Evolutionary conservation across 106 monocot genomes (phyloP).

Genomic region (Apostasia shenzhenica): DNA sequence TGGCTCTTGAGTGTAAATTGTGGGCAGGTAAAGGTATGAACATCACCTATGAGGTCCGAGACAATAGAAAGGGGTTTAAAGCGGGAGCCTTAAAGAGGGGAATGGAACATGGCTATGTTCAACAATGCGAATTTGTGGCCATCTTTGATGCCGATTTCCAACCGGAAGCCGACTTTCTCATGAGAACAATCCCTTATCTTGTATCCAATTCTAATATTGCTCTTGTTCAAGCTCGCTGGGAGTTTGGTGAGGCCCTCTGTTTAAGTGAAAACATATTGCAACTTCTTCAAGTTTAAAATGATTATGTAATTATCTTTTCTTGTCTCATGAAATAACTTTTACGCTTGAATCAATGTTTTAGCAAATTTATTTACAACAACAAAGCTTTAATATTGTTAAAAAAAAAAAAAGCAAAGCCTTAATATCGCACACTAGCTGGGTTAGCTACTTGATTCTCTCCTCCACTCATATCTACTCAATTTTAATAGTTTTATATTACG

Average conservation of each 20-base stretch:
- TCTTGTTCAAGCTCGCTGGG: constrained; percentile 79
- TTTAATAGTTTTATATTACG: too few relatives aligned
- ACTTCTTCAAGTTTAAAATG: too few relatives aligned
- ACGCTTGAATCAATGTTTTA: too few relatives aligned
- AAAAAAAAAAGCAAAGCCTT: too few relatives aligned
- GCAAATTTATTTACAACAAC: too few relatives aligned
- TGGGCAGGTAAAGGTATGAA: constrained; percentile 65
- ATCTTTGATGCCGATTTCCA: constrained; percentile 82
- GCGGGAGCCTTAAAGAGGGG: constrained; percentile 65
- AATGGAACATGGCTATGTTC: constrained; percentile 42
- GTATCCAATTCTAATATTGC: constrained; percentile 50
- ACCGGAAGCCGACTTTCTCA: constrained; percentile 57
- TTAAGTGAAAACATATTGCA: too few relatives aligned
- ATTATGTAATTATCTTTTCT: too few relatives aligned
- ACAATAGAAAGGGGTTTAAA: constrained; percentile 70
- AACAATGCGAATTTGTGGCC: constrained; percentile 51
- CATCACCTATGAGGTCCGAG: constrained; percentile 60
- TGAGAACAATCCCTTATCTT: constrained; percentile 49
- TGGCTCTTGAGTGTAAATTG: constrained; percentile 47
- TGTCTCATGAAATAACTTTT: too few relatives aligned
- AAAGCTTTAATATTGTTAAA: too few relatives aligned
- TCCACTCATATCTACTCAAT: too few relatives aligned
- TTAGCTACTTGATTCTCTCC: too few relatives aligned
- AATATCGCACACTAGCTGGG: too few relatives aligned
- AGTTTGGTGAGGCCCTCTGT: constrained; percentile 37